Percentiles rank a stretch among this genome's conserved stretches.
Conservation (phyloP, 2,329 filamentous ascomycete species). For the Colletotrichum somersetense region DNA sequence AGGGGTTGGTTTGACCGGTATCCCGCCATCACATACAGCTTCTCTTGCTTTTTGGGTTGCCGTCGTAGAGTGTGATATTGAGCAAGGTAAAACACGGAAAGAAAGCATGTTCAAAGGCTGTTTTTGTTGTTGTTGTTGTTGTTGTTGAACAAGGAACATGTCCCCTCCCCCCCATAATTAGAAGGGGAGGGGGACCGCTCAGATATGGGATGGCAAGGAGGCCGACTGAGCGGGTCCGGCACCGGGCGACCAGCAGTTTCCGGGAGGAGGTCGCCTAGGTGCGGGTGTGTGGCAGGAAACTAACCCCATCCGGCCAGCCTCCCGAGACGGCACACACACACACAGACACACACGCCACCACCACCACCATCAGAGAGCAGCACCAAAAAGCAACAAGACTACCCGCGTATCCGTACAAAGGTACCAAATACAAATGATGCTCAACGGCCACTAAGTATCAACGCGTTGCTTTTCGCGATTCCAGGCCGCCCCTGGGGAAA, state of each 20-base stretch:
- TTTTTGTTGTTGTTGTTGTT: too few relatives aligned
- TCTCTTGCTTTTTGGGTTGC: neutral
- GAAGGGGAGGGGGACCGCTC: constrained; percentile 9
- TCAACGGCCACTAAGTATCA: neutral
- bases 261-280: constrained; percentile 32
- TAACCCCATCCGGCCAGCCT: constrained; percentile 33
- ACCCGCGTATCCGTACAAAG: neutral
- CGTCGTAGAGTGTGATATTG: neutral
- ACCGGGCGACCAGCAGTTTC: constrained; percentile 37
- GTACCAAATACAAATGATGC: neutral
- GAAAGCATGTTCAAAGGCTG: neutral
- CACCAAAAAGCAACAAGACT: constrained; percentile 9
- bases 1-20: constrained; percentile 23
- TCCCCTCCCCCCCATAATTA: too few relatives aligned
- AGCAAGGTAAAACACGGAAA: neutral
- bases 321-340: constrained; percentile 25
- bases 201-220: neutral
- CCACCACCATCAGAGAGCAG: neutral
- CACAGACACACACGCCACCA: too few relatives aligned
- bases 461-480: constrained; percentile 6
- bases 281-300: constrained; percentile 29
- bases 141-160: neutral
- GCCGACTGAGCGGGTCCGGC: constrained; percentile 38
- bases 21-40: constrained; percentile 10
- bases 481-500: constrained; percentile 9